Base-by-base conservation (phyloP, 495 filamentous ascomycete genomes). In the Elasticomyces elasticus region DNA sequence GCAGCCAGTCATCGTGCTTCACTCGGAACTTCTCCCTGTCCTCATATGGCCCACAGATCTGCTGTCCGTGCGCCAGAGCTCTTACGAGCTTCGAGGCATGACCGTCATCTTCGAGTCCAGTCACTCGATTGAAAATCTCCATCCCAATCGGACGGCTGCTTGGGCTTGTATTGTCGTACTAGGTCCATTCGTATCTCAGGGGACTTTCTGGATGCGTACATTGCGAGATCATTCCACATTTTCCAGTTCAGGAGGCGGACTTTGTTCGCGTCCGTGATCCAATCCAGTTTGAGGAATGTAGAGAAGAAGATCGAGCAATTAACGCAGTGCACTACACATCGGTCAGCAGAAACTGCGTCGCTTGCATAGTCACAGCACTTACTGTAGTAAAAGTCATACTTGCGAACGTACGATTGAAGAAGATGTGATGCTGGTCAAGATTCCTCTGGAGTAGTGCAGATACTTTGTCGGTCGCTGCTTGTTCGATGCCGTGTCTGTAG, bases 301-400 rank as follows among this genome's bases (percentile, higher is more conserved):
- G 75, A 69, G 64, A 80, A 78, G 72, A 86, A 86, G 27, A 85
- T 79, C 10, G 76, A 76, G 30, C 65, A 68, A 61, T 82, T 87
- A 56, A 83, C 60, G 63, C 70, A 73, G 64, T 87, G 84, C 5
- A 52, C 28, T 33, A 30, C 5, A 10, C 13, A 40, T 2, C 33
- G 3, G 28, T 49, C 46, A 49, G 46, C 28, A n/a, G 35, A 17
- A 15, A 40, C 4, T n/a, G 35, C 30, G 15, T 45, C 19, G 24
- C 37, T 38, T n/a, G 15, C 2, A 11, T 24, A 3, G 15, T 7
- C 12, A 19, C 20, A 6, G 40, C 10, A 9, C 19, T 23, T 45
- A 45, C 42, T 84, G 64, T 80, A 76, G 70, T 84, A 92, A 66
- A 96, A 96, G 58, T 95, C 90, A 58, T 88, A 74, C 62, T 82